These are phyloP conservation scores for Coffea humblotiana DNA, from an alignment of 305 asterid species.

Conservation along the genomic window DNA sequence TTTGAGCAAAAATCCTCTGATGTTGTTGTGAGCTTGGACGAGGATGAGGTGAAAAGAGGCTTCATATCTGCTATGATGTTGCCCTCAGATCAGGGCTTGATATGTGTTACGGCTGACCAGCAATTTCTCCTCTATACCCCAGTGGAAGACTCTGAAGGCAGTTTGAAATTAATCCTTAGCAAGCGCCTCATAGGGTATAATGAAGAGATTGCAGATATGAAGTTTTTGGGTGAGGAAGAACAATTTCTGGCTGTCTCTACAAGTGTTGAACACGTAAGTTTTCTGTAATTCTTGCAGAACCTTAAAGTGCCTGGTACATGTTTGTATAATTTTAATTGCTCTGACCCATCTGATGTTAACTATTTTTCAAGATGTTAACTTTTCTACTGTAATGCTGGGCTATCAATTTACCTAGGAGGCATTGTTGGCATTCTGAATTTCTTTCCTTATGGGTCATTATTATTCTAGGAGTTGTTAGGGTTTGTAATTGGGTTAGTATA, in stretches of 20 bases:
- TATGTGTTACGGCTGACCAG: constrained; percentile 93
- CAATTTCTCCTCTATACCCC: constrained; percentile 84
- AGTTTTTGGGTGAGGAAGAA: constrained; percentile 90
- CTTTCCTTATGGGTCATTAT: neutral
- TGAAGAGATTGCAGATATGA: constrained; percentile 96
- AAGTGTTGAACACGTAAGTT: constrained; percentile 69
- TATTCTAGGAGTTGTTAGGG: neutral
- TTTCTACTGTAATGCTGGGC: no score
- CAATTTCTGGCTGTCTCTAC: constrained; percentile 91
- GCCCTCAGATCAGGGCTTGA: constrained; percentile 70
- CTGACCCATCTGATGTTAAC: neutral
- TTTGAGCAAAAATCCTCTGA: constrained; percentile 89
- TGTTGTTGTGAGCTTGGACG: constrained; percentile 59
- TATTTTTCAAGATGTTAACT: neutral
- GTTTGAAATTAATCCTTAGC: constrained; percentile 50
- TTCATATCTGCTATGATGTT: constrained; percentile 81
- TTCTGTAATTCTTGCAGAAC: neutral
- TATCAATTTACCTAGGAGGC: neutral
- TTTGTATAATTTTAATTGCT: neutral
- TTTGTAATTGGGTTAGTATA: neutral
- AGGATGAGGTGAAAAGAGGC: constrained; percentile 77
- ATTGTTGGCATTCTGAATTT: neutral
- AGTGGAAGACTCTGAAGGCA: constrained; percentile 46
- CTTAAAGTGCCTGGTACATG: neutral
- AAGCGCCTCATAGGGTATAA: constrained; percentile 92